Conservation (phyloP, 169 alveolate genomes). For the Cryptosporidium baileyi region DNA sequence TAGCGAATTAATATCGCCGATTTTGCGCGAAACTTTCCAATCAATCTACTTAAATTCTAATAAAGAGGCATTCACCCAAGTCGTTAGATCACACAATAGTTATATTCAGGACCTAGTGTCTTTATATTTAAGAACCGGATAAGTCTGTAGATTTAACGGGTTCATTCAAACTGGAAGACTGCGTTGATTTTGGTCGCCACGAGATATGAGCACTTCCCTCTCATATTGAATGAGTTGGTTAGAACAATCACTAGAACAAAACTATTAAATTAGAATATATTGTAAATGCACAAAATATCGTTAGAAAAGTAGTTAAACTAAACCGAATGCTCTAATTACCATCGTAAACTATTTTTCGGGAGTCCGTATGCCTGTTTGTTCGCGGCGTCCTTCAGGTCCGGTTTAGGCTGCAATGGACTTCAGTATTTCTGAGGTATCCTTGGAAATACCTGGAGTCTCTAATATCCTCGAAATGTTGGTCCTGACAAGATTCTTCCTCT, state of each 20-base stretch:
- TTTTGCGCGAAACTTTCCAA: background rate
- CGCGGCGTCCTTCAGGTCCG: no score
- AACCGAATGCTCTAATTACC: background rate
- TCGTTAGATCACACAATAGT: slow-evolving; percentile 17
- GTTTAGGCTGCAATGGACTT: background rate
- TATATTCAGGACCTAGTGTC: slow-evolving; percentile 15
- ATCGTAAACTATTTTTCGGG: no score
- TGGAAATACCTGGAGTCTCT: slow-evolving; percentile 22
- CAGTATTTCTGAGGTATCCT: slow-evolving; percentile 52
- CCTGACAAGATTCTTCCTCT: background rate
- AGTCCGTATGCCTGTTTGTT: no score
- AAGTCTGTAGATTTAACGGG: no score
- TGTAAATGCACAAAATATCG: no score
- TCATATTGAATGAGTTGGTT: no score
- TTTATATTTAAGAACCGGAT: slow-evolving; percentile 3
- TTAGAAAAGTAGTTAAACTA: no score
- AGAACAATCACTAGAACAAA: no score
- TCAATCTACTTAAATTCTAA: slow-evolving; percentile 22
- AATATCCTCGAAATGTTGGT: slow-evolving; percentile 12
- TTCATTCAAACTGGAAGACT: no score
- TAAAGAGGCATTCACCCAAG: background rate
- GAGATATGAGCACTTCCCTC: no score
- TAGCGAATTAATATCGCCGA: slow-evolving; percentile 5
- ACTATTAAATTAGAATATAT: no score
- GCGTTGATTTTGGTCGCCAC: no score